Evolutionary conservation across 2,329 filamentous ascomycete genomes (phyloP).

Genomic region (Ambrosiella beaveri): DNA sequence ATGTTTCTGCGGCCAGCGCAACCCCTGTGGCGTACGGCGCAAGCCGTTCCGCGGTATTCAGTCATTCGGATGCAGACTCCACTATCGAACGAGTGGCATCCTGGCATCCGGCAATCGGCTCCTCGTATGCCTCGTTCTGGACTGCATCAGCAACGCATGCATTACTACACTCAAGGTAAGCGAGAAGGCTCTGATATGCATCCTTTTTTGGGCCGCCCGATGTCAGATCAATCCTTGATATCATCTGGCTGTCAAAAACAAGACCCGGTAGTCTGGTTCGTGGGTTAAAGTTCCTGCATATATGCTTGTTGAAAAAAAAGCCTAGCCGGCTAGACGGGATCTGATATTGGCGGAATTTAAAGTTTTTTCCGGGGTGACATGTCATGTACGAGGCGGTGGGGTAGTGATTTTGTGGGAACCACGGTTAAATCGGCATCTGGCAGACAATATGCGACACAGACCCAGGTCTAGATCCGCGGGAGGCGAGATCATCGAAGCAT

Average conservation of each 20-base stretch:
- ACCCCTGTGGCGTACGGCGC: not conserved
- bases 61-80: not conserved
- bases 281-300: not conserved
- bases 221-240: too few relatives aligned
- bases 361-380: not conserved
- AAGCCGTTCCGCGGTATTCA: not conserved
- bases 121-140: not conserved
- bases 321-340: not conserved
- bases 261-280: not conserved
- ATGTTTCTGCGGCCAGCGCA: not conserved
- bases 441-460: not conserved
- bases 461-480: not conserved
- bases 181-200: not conserved
- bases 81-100: not conserved
- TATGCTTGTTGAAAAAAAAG: not conserved
- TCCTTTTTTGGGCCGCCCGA: too few relatives aligned
- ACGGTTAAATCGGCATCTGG: not conserved
- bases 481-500: not conserved
- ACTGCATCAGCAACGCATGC: not conserved
- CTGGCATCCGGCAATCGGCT: not conserved
- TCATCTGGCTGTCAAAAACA: not conserved
- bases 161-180: not conserved
- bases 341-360: not conserved
- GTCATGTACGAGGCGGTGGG: not conserved
- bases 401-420: not conserved